Evolutionary conservation across 768 basidiomycete genomes (phyloP), one percentile per base, ranked within the genome.

Genomic region (Suillus weaverae): DNA sequence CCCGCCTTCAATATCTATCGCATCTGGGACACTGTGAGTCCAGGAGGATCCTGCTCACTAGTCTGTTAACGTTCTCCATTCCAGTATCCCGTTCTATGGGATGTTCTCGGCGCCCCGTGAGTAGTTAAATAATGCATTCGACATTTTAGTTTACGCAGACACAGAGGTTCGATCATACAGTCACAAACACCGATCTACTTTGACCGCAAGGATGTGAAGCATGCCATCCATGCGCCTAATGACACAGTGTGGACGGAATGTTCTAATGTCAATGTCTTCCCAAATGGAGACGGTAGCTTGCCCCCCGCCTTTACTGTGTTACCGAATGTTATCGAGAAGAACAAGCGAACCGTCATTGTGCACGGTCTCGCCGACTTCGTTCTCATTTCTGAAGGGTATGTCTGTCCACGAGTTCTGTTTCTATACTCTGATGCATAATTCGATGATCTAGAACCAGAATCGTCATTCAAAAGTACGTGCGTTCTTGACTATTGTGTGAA

Each of bases 21-120:
- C 26, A 89, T 92, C 62, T 89, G 90, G 74, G 90, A 91, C 70
- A 89, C 85, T 22, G 82, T 77, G 60, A 65, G 83, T 70, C 6
- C 36, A 39, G 16, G 55, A 39, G 26, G 6, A 20, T 32, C 10
- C 3, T 43, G 2, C 39, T 36, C 4, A 32, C 32, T 13, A 20
- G 35, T 46, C 14, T 26, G 32, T 60, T 69, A n/a, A 70, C 36
- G 5, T 13, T 53, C 8, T 38, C 13, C 18, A 35, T 5, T 22
- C 13, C 51, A 81, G 68, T 90, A 79, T 74, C 91, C 90, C 0
- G 80, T 89, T 48, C 77, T 89, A 14, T 92, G 89, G 90, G 90
- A 92, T 66, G 89, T 91, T 6, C 86, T 92, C 36, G 90, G 90
- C n/a, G 91, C 89, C 82, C 90, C 90, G 86, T 89, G 69, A 39